A percentile compares a stretch with the other conserved stretches of the same genome.
Conservation (phyloP, 805 yeast genomes). For the Yarrowia phangngaensis region DNA sequence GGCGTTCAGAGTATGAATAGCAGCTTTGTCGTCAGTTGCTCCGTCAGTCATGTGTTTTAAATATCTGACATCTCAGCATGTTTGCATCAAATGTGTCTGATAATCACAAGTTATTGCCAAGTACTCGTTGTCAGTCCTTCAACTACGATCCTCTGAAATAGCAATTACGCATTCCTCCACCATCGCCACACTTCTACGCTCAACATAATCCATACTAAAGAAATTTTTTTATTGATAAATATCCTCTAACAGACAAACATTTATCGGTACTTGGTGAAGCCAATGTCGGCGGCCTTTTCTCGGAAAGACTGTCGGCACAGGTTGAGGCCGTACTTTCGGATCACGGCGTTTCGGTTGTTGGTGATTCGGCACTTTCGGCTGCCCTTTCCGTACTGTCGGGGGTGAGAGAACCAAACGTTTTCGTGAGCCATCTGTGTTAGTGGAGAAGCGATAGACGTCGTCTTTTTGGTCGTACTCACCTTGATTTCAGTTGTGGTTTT, state of each 20-base stretch:
- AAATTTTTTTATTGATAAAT: slow-evolving; percentile 9
- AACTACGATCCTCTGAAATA: too few relatives aligned
- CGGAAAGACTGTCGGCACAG: slow-evolving; percentile 99
- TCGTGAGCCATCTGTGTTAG: slow-evolving; percentile 94
- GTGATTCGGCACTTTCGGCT: slow-evolving; percentile 99
- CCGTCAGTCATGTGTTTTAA: too few relatives aligned
- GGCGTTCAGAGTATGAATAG: too few relatives aligned
- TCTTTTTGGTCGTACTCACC: slow-evolving; percentile 6
- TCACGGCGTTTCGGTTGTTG: slow-evolving; percentile 97
- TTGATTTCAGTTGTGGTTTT: slow-evolving; percentile 26
- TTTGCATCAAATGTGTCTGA: too few relatives aligned
- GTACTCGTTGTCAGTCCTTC: too few relatives aligned
- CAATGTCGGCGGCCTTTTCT: slow-evolving; percentile 98
- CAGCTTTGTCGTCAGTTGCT: too few relatives aligned
- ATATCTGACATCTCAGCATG: too few relatives aligned
- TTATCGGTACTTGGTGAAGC: slow-evolving; percentile 99
- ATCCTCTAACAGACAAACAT: background rate
- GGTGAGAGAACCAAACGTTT: slow-evolving; percentile 99
- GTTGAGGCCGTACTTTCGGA: slow-evolving; percentile 99
- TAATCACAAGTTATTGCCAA: too few relatives aligned
- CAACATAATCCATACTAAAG: too few relatives aligned
- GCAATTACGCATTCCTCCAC: too few relatives aligned
- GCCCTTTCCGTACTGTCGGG: slow-evolving; percentile 99
- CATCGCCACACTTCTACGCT: too few relatives aligned
- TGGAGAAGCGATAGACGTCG: too few relatives aligned